A percentile compares a stretch with the other conserved stretches of the same genome.
Evolutionary conservation across 1,284 basidiomycete species (phyloP).

Genomic region (Leccinum pallidistipes): DNA sequence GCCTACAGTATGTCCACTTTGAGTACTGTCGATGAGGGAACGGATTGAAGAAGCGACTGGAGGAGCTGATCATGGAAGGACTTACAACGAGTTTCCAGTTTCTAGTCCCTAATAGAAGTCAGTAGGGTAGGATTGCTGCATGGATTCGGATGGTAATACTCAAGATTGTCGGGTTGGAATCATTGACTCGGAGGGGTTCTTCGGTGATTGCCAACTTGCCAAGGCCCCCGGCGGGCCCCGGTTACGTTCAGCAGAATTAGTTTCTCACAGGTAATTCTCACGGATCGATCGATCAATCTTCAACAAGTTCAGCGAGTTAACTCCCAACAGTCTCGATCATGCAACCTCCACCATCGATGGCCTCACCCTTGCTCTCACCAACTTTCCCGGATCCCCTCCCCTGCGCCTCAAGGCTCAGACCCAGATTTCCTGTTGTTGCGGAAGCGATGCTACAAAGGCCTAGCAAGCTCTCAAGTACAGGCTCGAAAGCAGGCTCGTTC

Average conservation of each 20-base stretch:
- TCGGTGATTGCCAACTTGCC: too few species aligned
- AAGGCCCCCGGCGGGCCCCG: too few species aligned
- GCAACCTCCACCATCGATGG: constrained; percentile 74
- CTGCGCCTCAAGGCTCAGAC: constrained; percentile 48
- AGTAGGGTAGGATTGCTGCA: constrained; percentile 64
- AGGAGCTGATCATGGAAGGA: constrained; percentile 71
- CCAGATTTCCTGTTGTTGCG: constrained; percentile 25
- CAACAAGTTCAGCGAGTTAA: neutral
- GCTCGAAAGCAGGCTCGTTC: too few species aligned
- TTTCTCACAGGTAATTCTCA: constrained; percentile 21
- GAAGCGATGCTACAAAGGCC: too few species aligned
- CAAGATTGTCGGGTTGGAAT: constrained; percentile 50
- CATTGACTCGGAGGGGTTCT: constrained; percentile 9
- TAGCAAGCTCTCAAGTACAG: too few species aligned
- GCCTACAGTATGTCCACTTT: constrained; percentile 55
- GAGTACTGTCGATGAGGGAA: constrained; percentile 57
- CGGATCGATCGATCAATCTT: constrained; percentile 3
- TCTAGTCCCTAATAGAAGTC: constrained; percentile 54
- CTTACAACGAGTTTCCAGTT: constrained; percentile 69
- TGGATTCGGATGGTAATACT: constrained; percentile 73
- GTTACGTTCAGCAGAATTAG: neutral
- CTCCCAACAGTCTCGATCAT: constrained; percentile 52
- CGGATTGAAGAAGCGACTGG: constrained; percentile 42
- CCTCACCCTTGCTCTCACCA: constrained; percentile 66
- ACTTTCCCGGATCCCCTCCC: constrained; percentile 70